Evolutionary conservation across 495 filamentous ascomycete genomes (phyloP).

Genomic region (Cercophora scortea): DNA sequence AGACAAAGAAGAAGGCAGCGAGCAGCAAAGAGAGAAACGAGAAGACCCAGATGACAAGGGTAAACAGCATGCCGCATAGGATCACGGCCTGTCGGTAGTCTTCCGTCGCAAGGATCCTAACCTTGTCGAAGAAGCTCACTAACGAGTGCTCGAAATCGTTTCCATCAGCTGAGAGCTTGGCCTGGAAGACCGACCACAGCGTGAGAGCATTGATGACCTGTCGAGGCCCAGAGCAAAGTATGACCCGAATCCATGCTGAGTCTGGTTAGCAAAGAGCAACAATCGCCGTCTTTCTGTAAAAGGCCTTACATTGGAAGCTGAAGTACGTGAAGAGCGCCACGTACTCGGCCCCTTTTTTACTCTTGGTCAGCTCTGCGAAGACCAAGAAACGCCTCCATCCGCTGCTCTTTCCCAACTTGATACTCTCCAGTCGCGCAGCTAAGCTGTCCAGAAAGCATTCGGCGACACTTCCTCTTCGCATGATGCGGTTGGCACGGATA

Average conservation of each 20-base stretch:
- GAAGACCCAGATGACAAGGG: constrained; percentile 82
- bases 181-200: constrained; percentile 65
- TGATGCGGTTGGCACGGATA: constrained; percentile 67
- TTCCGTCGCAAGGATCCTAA: constrained; percentile 58
- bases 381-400: constrained; percentile 86
- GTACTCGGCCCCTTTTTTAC: constrained; percentile 84
- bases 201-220: constrained; percentile 85
- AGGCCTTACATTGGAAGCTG: constrained; percentile 76
- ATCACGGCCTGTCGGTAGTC: constrained; percentile 73
- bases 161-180: constrained; percentile 56
- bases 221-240: constrained; percentile 85
- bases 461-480: constrained; percentile 77
- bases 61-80: constrained; percentile 84
- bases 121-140: constrained; percentile 66
- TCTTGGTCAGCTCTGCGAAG: constrained; percentile 85
- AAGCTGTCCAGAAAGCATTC: constrained; percentile 84
- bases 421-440: constrained; percentile 72
- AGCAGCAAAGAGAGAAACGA: constrained; percentile 65
- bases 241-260: constrained; percentile 70
- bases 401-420: constrained; percentile 56
- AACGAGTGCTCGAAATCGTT: constrained; percentile 47
- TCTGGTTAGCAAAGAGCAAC: constrained; percentile 1
- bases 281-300: neutral
- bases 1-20: constrained; percentile 68
- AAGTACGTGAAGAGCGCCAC: constrained; percentile 91